Evolutionary conservation across 257 asterid genomes (phyloP), one percentile per base, ranked within the genome.

Genomic region (Primulina tabacum): DNA sequence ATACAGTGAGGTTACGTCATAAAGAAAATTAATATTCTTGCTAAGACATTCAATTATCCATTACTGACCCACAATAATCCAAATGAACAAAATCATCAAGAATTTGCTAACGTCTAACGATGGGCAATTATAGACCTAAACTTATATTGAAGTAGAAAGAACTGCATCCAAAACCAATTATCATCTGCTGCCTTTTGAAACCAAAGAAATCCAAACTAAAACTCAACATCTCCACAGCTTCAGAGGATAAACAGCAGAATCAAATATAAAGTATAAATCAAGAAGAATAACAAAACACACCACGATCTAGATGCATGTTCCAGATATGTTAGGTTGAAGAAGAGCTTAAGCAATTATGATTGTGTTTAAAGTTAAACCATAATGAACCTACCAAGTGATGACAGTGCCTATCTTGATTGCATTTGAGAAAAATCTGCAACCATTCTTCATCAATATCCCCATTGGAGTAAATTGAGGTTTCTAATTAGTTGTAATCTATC

Each of bases 361-460:
- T 37, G 53, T 63, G 18, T 57, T 65, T 5, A 37, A 37, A 37
- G 12, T 8, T 37, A 59, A 29, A 65, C 34, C 72, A 50, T 50
- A 62, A 34, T 71, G 11, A 30, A 67, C 20, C 8, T 11, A 47
- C 28, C 60, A 52, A 68, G 65, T 53, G 20, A 69, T 20, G 74
- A 65, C 37, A 58, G 69, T 81, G 88, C 97, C 97, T 82, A 92
- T 97, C 98, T 82, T 60, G 89, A 82, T 65, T 88, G 98, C 88
- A 90, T 90, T 83, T 82, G 81, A 43, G 83, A 82, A 63, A 92
- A n/a, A n/a, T 86, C 77, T 65, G 82, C 73, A 76, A 34, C 98
- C 97, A 92, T 71, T 88, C 95, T 71, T 88, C 87, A 75, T 92
- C 97, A 66, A 60, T 56, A 64, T 84, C 89, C 38, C 77, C 91